Evolutionary conservation across 352 stramenopile genomes (phyloP).

Genomic region (Elongisporangium anandrum): DNA sequence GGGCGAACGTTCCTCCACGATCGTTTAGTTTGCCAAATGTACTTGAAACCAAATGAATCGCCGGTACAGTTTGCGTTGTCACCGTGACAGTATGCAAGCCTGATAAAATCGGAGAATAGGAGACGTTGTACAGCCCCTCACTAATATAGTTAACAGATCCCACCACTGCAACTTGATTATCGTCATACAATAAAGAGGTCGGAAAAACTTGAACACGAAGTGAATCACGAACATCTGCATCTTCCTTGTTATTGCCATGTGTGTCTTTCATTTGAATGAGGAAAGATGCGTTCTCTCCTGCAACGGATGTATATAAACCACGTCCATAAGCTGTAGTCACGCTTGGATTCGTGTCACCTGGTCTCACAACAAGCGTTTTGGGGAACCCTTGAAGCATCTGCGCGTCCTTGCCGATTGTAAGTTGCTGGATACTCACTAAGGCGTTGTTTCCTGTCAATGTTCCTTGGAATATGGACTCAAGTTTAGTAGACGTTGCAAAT

Average conservation of each 20-base stretch:
- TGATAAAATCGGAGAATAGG: slow-evolving; percentile 79
- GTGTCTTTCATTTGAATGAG: slow-evolving; percentile 82
- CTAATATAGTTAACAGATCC: slow-evolving; percentile 39
- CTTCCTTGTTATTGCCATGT: slow-evolving; percentile 72
- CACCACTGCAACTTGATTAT: slow-evolving; percentile 14
- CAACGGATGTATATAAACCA: slow-evolving; percentile 51
- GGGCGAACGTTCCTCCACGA: slow-evolving; percentile 80
- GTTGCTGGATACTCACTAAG: slow-evolving; percentile 15
- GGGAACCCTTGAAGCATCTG: slow-evolving; percentile 61
- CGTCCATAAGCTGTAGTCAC: slow-evolving; percentile 63
- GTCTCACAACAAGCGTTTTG: slow-evolving; percentile 49
- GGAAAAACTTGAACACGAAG: slow-evolving; percentile 56
- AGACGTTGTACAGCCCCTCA: slow-evolving; percentile 82
- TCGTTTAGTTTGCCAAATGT: slow-evolving; percentile 61
- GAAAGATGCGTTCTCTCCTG: slow-evolving; percentile 51
- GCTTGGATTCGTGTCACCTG: slow-evolving; percentile 59
- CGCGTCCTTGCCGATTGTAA: slow-evolving; percentile 24
- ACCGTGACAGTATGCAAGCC: slow-evolving; percentile 86
- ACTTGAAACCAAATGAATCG: slow-evolving; percentile 83
- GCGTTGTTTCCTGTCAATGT: slow-evolving; percentile 73
- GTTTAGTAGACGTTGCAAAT: slow-evolving; percentile 10
- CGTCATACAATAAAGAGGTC: background rate
- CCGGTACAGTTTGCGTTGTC: slow-evolving; percentile 61
- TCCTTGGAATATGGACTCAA: slow-evolving; percentile 48
- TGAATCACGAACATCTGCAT: slow-evolving; percentile 19